Evolutionary conservation across 208 protist species (phyloP).

Genomic region (Leishmania braziliensis): DNA sequence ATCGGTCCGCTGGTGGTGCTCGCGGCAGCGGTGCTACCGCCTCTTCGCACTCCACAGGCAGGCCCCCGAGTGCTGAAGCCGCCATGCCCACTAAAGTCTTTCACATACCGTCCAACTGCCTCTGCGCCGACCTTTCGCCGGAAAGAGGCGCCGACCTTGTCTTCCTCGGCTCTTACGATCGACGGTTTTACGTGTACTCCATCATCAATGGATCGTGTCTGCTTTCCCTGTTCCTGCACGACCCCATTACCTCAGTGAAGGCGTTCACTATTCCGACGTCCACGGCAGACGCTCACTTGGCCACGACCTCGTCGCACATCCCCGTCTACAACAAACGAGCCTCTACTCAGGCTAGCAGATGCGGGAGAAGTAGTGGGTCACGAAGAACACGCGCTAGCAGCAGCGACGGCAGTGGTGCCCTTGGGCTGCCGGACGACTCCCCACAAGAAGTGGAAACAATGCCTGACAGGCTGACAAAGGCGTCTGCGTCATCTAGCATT

Average conservation of each 20-base stretch:
- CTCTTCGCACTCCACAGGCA: not conserved
- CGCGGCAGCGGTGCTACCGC: not conserved
- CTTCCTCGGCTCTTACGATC: constrained; percentile 81
- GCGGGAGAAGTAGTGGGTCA: not conserved
- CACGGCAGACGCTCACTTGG: not conserved
- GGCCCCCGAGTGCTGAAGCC: not conserved
- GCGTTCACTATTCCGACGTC: constrained; percentile 52
- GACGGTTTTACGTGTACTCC: constrained; percentile 83
- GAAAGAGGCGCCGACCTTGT: constrained; percentile 43
- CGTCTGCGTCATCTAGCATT: not conserved
- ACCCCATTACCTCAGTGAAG: constrained; percentile 74
- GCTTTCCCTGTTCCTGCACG: constrained; percentile 73
- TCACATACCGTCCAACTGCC: constrained; percentile 79
- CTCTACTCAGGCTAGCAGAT: not conserved
- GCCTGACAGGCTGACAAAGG: not conserved
- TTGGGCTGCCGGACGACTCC: not conserved
- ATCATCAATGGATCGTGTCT: constrained; percentile 54
- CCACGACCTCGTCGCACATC: constrained; percentile 20
- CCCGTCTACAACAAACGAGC: constrained; percentile 11
- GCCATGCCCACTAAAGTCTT: constrained; percentile 43
- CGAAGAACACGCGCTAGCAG: not conserved
- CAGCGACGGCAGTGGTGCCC: not conserved
- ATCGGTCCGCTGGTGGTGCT: not conserved
- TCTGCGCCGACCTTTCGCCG: constrained; percentile 61
- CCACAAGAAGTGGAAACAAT: not conserved